Base-by-base conservation (phyloP, 1,139 yeast species). In the Zygoascus hellenicus region DNA sequence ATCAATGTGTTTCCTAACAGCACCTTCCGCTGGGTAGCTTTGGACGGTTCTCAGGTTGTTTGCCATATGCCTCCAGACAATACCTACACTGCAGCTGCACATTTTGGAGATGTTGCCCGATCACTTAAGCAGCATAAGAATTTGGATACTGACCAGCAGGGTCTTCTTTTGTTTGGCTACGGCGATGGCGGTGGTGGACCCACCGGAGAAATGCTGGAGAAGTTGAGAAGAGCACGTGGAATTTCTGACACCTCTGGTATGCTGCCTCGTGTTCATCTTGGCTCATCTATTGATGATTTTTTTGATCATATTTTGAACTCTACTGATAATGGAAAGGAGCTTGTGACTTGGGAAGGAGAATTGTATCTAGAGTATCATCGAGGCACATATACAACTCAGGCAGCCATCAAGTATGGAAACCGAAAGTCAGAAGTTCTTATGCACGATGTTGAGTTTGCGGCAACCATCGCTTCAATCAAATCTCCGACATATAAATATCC, bases 171-270 rank as follows among this genome's bases (percentile, higher is more conserved):
- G 47, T 92, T 79, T 59, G 98, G 98, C 36, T 80, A 84, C 58
- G 98, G 98, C 61, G 98, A 92, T 62, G 98, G 98, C 57, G 98
- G 98, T 53, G 97, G 97, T 55, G 98, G 98, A 5, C 97, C 97
- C 35, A 83, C 88, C 3, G 85, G 85, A 39, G 96, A 85, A 60
- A 90, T 89, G 96, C 62, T 92, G 54, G 97, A 92, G 62, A 89
- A 88, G 63, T 73, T 92, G 58, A 80, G 97, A 63, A 79, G 97
- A 58, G 83, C 92, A 63, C 77, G 97, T 60, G 97, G 97, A 15
- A 67, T 90, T 52, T 77, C 89, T 28, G 85, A 90, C 61, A 83
- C 83, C 9, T 81, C 82, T 17, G 95, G 90, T 3, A 74, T 80
- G 53, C 68, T 83, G 45, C 97, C 97, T 5, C 76, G 86, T 1